Base-by-base conservation (phyloP, 1,284 basidiomycete genomes). In the Rhodotorula mucilaginosa region DNA sequence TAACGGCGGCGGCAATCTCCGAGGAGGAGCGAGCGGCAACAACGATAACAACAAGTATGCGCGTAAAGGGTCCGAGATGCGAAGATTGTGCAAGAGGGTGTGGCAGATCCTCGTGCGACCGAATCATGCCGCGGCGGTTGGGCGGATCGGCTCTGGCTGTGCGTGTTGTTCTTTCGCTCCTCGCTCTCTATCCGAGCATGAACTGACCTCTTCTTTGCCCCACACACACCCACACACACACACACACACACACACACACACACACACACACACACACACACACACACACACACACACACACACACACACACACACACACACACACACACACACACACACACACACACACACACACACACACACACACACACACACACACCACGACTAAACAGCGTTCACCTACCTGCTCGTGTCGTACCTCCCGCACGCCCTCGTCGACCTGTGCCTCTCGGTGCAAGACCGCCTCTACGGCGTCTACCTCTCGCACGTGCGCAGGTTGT, bases 71-170 rank as follows among this genome's bases (percentile, higher is more conserved):
- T 68, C 59, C 52, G 60, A 63, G 34, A n/a, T 66, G 52, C 54
- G 51, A n/a, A 62, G 61, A 54, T 48, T 74, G 47, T 13, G 31
- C 44, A 65, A 48, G 51, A 63, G 59, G 31, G 66, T 68, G n/a
- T 68, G 68, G 49, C 58, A 66, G 47, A 67, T 74, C 29, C 44
- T 74, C 26, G 56, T 71, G 5, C n/a, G 67, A 39, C 67, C 67
- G 26, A 54, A 57, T n/a, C 47, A 48, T 39, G 64, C 31, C 19
- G 51, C n/a, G 8, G 64, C 48, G 12, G 58, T 49, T 13, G 46
- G 26, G 31, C 60, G 69, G 19, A 31, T 65, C 47, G 72, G 72
- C 3, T 59, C 69, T 2, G 72, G 72, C 26, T 67, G 72, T 74
- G 49, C 21, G 67, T 47, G 2, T 46, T 29, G 0, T 5, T 2